Evolutionary conservation across 495 filamentous ascomycete species (phyloP), one percentile per base, ranked within the genome.

Genomic region (Achaetomiella virescens): DNA sequence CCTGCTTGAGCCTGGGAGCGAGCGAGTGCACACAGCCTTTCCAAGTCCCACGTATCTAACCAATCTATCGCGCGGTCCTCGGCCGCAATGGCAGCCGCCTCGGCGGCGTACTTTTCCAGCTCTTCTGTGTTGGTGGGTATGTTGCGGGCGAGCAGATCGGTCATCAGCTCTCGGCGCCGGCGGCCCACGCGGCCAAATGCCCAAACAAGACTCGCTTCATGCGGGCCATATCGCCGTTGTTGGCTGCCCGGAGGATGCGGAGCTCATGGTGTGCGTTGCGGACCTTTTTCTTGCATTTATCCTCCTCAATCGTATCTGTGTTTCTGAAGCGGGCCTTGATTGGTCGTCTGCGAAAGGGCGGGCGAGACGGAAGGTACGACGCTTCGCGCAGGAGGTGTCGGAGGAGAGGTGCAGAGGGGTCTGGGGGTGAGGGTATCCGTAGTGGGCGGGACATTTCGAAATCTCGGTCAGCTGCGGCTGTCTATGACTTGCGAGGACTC

Each of bases 331-430:
- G 80, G 18, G 61, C 21, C 40, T 81, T 60, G 56, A 90, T 76
- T 85, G 73, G 17, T 75, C 59, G 57, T 75, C 74, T 60, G 88
- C 70, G 65, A 81, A 86, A 21, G 63, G 61, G 38, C 85, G 83
- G 25, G 87, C 86, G 47, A 80, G 64, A 3, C 12, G 90, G 90
- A 22, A 98, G 83, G 66, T 96, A 95, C 54, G 86, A 83, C 22
- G 83, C 81, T 75, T 96, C 86, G 58, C 92, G 89, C 44, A 97
- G 84, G 7, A 95, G 78, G 35, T 85, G 81, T 31, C 93, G 84
- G 60, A n/a, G n/a, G 87, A 83, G 29, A 93, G 71, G 65, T 87
- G 82, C 27, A 81, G 73, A 1, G 81, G 73, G 59, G 78, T 77
- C 52, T 62, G 66, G 15, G 62, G 69, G 18, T 50, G 58, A 2